Base-by-base conservation (phyloP, 176 grass and related monocot genomes). In the Leersia perrieri region DNA sequence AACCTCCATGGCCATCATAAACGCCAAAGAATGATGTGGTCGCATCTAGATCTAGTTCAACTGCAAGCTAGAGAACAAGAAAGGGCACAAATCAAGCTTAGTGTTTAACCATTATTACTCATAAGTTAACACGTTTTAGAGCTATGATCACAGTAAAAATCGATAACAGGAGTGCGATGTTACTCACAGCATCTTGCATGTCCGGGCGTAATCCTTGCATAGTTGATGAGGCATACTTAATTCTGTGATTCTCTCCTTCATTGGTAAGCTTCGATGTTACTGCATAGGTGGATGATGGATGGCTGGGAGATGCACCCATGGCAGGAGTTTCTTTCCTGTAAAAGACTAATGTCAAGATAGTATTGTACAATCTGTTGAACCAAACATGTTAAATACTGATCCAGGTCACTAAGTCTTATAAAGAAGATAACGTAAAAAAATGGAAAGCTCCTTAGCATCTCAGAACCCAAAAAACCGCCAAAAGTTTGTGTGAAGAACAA, bases 171-270 rank as follows among this genome's bases (percentile, higher is more conserved):
- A 34, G 9, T 42, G 40, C 13, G 30, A 63, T 5, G 70, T 49
- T 87, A 87, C 85, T 87, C 72, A 87, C 85, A 63, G 18, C 51
- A 82, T 87, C 72, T 51, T 87, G 23, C 72, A 76, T 76, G 4
- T 22, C 3, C n/a, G n/a, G n/a, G n/a, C n/a, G n/a, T n/a, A n/a
- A 8, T 38, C 63, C 85, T 76, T 70, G 20, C 78, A 76, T 75
- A 62, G 30, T 76, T 76, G 85, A 75, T 18, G 18, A 12, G 16
- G 51, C 78, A 49, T 81, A 87, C 78, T 76, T 70, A 61, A 76
- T 11, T 82, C 25, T 82, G 51, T 69, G n/a, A 76, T 81, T 82
- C 79, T 82, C 72, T 63, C 33, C 78, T 23, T 40, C 38, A 11
- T 68, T 39, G n/a, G 71, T 69, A 87, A n/a, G 36, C 23, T 70